Evolutionary conservation across 2,329 filamentous ascomycete species (phyloP).

Genomic region (Didymella pinodella): DNA sequence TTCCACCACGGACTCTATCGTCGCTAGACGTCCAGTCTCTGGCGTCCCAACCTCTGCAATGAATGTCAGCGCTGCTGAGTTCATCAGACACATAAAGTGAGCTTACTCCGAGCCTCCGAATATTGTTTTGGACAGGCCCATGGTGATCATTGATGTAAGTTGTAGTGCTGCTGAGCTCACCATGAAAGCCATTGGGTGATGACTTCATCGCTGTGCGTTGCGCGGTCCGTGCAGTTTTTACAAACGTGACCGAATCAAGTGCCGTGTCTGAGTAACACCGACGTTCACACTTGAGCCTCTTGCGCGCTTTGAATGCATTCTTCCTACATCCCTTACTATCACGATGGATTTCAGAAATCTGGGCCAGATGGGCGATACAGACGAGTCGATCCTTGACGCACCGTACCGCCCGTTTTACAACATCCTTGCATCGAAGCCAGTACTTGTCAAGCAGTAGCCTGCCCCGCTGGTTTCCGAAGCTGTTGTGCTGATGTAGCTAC

Average conservation of each 20-base stretch:
- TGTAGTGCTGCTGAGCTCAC: constrained; percentile 4
- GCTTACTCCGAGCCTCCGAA: constrained; percentile 46
- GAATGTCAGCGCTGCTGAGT: not conserved
- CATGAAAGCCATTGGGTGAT: constrained; percentile 9
- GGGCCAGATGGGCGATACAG: constrained; percentile 37
- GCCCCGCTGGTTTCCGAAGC: not conserved
- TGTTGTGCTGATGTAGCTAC: constrained; percentile 1
- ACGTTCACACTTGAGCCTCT: not conserved
- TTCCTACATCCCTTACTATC: not conserved
- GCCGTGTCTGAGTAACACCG: not conserved
- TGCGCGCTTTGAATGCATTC: not conserved
- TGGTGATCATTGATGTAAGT: constrained; percentile 16
- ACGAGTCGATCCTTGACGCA: constrained; percentile 43
- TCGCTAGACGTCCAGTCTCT: constrained; percentile 73
- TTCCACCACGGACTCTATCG: constrained; percentile 79
- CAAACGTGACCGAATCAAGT: constrained; percentile 19
- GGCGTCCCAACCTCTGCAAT: constrained; percentile 64
- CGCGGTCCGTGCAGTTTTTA: constrained; percentile 16
- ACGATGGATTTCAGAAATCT: constrained; percentile 47
- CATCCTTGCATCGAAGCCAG: constrained; percentile 58
- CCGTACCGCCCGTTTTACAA: constrained; percentile 63
- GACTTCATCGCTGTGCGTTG: constrained; percentile 14
- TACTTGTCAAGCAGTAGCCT: constrained; percentile 53
- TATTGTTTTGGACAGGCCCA: constrained; percentile 31
- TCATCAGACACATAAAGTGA: too few relatives aligned